Evolutionary conservation across 2,329 filamentous ascomycete genomes (phyloP), one percentile per base, ranked within the genome.

Genomic region (Malbranchea cinnamomea): DNA sequence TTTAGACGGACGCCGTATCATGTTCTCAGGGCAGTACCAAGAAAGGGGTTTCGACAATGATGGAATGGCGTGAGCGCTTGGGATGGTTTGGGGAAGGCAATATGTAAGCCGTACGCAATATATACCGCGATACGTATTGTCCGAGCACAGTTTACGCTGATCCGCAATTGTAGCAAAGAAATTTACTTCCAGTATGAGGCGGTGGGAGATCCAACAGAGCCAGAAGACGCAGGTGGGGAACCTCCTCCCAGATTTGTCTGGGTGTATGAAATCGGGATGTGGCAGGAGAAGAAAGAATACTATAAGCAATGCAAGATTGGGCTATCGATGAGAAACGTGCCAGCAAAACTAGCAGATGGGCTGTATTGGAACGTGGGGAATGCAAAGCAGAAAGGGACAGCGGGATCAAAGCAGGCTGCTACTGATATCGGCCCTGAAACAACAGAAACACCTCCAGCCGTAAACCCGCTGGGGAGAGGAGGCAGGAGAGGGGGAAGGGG

Each of bases 131-230:
- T n/a, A n/a, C n/a, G n/a, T n/a, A n/a, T n/a, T n/a, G n/a, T n/a
- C n/a, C n/a, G n/a, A n/a, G n/a, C n/a, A n/a, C n/a, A 22, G 15
- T 18, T 36, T 6, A 32, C 18, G 6, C 4, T 23, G 28, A 13
- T 21, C 2, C 16, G 8, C 6, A 4, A 12, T 16, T 12, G 9
- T 22, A 33, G 35, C 23, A 33, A 31, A n/a, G 20, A 16, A 12
- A 14, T 34, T 19, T 35, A 28, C 31, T n/a, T 33, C 30, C 38
- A 36, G 15, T 40, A 37, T n/a, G 36, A 38, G 16, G 38, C 38
- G 13, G 29, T 35, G 12, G 38, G 38, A 19, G 23, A 40, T 23
- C 38, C 36, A 11, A 30, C 27, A 16, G 20, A 29, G 15, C 8
- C 16, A 2, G 20, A 15, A 23, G 28, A 12, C 13, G 30, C 20